Percentiles rank a stretch among this genome's conserved stretches.
phyloP scores from a whole-genome alignment of 352 stramenopile species.

The Peronospora belbahrii region DNA sequence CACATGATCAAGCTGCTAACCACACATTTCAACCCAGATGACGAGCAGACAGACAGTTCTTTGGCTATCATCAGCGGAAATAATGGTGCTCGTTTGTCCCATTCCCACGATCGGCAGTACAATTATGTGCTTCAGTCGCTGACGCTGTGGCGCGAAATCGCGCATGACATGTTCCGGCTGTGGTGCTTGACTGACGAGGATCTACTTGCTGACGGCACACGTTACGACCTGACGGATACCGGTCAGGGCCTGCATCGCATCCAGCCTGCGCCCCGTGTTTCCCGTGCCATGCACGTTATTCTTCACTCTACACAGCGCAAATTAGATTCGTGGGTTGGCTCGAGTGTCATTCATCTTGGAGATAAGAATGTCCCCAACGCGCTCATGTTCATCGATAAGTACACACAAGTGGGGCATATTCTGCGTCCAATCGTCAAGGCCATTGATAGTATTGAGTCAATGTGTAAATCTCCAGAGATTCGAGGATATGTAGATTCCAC shows the following conservation, averaged over 20 bases:
- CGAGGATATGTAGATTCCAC: constrained; percentile 56
- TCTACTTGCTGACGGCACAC: constrained; percentile 60
- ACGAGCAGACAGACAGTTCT: constrained; percentile 68
- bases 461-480: constrained; percentile 44
- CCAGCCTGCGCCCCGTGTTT: constrained; percentile 89
- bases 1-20: constrained; percentile 89
- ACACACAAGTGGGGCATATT: constrained; percentile 90
- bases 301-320: constrained; percentile 73
- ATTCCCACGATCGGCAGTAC: constrained; percentile 93
- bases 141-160: constrained; percentile 94
- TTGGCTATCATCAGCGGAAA: constrained; percentile 90
- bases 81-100: constrained; percentile 89
- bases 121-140: constrained; percentile 95
- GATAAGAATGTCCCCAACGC: constrained; percentile 98
- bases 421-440: constrained; percentile 85
- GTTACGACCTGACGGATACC: constrained; percentile 90
- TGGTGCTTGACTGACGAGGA: constrained; percentile 94
- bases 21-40: constrained; percentile 78
- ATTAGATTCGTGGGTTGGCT: constrained; percentile 87
- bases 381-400: constrained; percentile 98
- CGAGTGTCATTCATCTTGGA: constrained; percentile 93
- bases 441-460: constrained; percentile 57
- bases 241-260: constrained; percentile 93
- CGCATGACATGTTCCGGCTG: constrained; percentile 94
- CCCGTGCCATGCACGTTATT: constrained; percentile 92